Conservation (phyloP, 768 basidiomycete genomes). For the Antrodiella citrinella region DNA sequence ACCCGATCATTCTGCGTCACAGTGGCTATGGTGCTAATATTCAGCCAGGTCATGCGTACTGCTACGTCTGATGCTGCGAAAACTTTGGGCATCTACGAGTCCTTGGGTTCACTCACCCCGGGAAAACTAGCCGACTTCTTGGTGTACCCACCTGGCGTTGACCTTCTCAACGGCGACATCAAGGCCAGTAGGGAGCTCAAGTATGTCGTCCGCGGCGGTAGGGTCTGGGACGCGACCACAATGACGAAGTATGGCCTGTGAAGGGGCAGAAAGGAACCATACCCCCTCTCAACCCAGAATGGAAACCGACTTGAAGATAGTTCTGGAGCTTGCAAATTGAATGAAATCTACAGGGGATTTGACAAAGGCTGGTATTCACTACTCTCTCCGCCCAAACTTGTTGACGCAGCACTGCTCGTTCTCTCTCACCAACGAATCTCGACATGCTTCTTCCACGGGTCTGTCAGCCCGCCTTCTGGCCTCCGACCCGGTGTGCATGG, state of each 20-base stretch:
- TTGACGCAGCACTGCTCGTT: no score
- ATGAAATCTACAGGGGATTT: no score
- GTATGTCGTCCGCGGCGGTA: conserved; percentile 58
- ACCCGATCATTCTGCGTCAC: no score
- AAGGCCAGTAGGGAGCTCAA: conserved; percentile 39
- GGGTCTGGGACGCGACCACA: conserved; percentile 58
- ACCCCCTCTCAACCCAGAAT: conserved; percentile 52
- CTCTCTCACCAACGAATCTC: no score
- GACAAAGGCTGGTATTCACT: no score
- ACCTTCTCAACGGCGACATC: conserved; percentile 49
- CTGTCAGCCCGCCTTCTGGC: no score
- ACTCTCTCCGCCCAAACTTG: no score
- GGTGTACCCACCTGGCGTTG: conserved; percentile 52
- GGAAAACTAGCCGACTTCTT: conserved; percentile 71
- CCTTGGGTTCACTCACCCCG: conserved; percentile 52
- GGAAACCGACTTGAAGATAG: no score
- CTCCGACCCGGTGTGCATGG: no score
- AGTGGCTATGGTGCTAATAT: no score
- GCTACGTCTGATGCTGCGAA: conserved; percentile 60
- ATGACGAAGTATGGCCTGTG: conserved; percentile 68
- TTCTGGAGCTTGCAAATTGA: no score
- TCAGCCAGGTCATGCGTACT: conserved; percentile 58
- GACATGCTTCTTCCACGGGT: no score
- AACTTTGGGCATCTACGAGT: conserved; percentile 53
- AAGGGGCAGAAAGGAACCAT: conserved; percentile 44